Evolutionary conservation across 768 basidiomycete genomes (phyloP).

Genomic region (Macrolepiota albuminosa): DNA sequence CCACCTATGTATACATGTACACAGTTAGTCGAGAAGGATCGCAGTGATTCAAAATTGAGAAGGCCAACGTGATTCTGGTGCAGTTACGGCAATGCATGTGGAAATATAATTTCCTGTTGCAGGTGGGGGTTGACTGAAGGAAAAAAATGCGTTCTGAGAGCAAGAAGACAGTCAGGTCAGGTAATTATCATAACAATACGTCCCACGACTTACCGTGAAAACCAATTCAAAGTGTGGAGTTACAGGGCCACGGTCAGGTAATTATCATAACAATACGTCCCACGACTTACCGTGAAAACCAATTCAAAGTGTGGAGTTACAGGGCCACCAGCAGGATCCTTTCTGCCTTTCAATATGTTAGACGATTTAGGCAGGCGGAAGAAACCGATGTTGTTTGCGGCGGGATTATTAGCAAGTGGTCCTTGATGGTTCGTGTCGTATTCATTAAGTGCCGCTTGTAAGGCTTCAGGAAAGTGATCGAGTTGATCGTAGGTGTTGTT

Average conservation of each 20-base stretch:
- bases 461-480: constrained; percentile 11
- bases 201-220: not conserved
- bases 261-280: no score
- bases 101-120: constrained; percentile 9
- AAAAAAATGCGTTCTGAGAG: constrained; percentile 7
- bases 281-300: not conserved
- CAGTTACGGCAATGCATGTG: constrained; percentile 2
- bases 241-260: constrained; percentile 6
- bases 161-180: not conserved
- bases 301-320: constrained; percentile 21
- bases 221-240: constrained; percentile 21
- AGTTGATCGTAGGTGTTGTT: constrained; percentile 14
- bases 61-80: constrained; percentile 12
- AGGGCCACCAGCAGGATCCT: constrained; percentile 20
- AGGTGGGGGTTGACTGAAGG: constrained; percentile 5
- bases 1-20: constrained; percentile 1
- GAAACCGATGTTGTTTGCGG: constrained; percentile 11
- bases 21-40: no score
- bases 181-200: no score
- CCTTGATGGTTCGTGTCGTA: constrained; percentile 20
- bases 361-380: constrained; percentile 13
- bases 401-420: constrained; percentile 16
- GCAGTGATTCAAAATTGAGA: not conserved
- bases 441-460: constrained; percentile 6
- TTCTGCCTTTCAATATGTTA: constrained; percentile 3